Conservation (phyloP, 495 filamentous ascomycete genomes). For the Sabuloglossum arenarium region DNA sequence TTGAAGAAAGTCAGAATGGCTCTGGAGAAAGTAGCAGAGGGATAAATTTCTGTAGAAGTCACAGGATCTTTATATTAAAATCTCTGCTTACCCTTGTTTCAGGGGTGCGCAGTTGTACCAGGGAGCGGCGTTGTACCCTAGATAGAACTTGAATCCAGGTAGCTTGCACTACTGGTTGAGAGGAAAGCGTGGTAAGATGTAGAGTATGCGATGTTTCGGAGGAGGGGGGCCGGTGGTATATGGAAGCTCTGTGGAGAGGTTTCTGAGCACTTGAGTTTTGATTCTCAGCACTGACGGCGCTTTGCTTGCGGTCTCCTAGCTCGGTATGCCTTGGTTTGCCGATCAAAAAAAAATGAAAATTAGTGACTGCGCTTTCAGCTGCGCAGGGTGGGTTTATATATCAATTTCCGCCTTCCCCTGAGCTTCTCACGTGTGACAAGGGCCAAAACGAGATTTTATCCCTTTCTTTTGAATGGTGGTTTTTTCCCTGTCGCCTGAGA, state of each 20-base stretch:
- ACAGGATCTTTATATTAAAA: background rate
- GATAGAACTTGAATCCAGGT: background rate
- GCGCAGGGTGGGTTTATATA: background rate
- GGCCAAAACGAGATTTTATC: background rate
- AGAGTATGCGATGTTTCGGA: background rate
- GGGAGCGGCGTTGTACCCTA: background rate
- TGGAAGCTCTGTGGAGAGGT: background rate
- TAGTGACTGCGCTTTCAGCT: background rate
- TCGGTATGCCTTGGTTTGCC: background rate
- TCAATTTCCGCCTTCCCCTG: background rate
- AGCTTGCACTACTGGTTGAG: background rate
- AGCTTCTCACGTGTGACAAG: background rate
- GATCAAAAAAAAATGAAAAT: background rate
- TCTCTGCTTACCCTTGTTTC: background rate
- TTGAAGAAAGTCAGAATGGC: background rate
- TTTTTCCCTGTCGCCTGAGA: background rate
- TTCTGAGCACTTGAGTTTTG: too few species aligned
- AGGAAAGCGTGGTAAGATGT: background rate
- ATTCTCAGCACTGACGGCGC: background rate
- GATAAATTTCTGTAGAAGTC: background rate
- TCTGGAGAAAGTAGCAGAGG: background rate
- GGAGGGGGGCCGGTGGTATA: background rate
- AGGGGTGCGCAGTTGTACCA: background rate
- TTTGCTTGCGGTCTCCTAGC: background rate
- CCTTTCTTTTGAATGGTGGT: background rate